phyloP scores from a whole-genome alignment of 2,329 filamentous ascomycete genomes.

The Aspergillus phoenicis region DNA sequence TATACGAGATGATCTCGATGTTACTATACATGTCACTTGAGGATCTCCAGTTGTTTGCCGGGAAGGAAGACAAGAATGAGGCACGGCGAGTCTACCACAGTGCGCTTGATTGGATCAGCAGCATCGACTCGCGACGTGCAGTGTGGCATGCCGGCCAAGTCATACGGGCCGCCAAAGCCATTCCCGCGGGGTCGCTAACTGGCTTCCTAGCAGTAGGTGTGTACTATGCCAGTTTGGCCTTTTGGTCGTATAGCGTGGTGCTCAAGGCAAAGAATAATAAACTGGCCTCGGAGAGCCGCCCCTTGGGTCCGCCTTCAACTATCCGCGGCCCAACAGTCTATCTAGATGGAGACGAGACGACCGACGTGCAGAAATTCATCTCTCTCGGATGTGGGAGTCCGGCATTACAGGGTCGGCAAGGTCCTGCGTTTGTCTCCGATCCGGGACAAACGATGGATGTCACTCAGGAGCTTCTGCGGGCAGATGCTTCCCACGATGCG shows the following conservation, averaged over 20 bases:
- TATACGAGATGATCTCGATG: conserved; percentile 38
- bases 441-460: conserved; percentile 62
- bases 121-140: conserved; percentile 43
- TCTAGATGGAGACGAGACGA: conserved; percentile 60
- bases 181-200: conserved; percentile 58
- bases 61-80: conserved; percentile 46
- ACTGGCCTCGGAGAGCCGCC: not conserved
- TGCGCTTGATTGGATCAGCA: conserved; percentile 42
- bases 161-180: conserved; percentile 60
- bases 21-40: conserved; percentile 48
- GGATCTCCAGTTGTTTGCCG: conserved; percentile 48
- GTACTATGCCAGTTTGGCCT: conserved; percentile 67
- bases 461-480: conserved; percentile 58
- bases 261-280: conserved; percentile 41
- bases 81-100: conserved; percentile 38
- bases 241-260: conserved; percentile 71
- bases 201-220: conserved; percentile 70
- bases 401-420: conserved; percentile 48
- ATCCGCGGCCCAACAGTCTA: conserved; percentile 44
- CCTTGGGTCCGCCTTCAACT: conserved; percentile 1
- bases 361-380: conserved; percentile 60
- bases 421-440: conserved; percentile 51
- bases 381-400: conserved; percentile 58
- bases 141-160: conserved; percentile 71
- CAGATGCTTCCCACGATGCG: conserved; percentile 55